Evolutionary conservation across 176 grass and related monocot species (phyloP), one percentile per base, ranked within the genome.

Genomic region (Triticum timopheevii): DNA sequence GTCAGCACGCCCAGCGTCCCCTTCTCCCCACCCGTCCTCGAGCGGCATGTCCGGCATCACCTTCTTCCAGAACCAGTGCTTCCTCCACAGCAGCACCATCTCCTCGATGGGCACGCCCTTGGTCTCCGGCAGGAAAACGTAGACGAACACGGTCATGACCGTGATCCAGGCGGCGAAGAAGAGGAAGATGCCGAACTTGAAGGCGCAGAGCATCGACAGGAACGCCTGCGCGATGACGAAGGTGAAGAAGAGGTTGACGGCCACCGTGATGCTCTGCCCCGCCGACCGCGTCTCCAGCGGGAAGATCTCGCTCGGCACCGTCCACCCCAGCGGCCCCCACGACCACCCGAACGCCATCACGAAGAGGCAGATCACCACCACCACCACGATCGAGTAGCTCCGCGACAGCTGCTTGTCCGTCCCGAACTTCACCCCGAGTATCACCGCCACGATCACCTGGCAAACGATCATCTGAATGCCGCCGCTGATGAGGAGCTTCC

Each of bases 121-220:
- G 52, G 95, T 97, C 91, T 97, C 95, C 2, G 95, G 95, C 38
- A 97, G 80, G 76, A 97, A 92, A 24, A 95, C 56, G 34, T 73
- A 72, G 39, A 98, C 96, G 87, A 98, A 98, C 22, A 87, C 63
- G 6, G 93, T 96, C 96, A 98, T 98, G 65, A 94, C 84, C 20
- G 87, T 89, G 82, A 98, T 98, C 96, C 93, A 98, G 1, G 84
- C 80, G 0, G 96, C 93, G 84, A 98, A 98, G 90, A 98, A 98
- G 65, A 98, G 90, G 89, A 98, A 98, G 75, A 98, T 96, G 54
- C 93, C 96, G 73, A 96, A 98, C 90, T 96, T 96, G 84, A 98
- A 85, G n/a, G 77, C 64, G 87, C 96, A 98, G 2, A 98, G 84
- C 56, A 98, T 82, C 75, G 81, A 70, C 34, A 98, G 90, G 87